Evolutionary conservation across 2,329 filamentous ascomycete genomes (phyloP).

Genomic region (Ascochyta viciae-villosae): DNA sequence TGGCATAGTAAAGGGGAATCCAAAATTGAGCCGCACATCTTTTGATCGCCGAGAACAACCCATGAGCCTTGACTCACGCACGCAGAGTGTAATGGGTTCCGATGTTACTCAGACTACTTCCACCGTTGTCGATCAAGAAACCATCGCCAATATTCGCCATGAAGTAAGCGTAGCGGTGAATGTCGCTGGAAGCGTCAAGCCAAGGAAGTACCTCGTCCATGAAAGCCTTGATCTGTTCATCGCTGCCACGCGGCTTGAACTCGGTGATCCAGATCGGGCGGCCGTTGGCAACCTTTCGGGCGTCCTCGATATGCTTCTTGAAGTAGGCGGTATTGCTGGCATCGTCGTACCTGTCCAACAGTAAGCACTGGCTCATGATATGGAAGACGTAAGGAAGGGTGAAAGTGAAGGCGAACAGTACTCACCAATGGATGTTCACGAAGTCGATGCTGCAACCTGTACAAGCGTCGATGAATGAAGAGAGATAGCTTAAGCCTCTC

Average conservation of each 20-base stretch:
- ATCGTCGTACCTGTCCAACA: slow-evolving; percentile 29
- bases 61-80: not conserved
- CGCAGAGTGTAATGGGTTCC: slow-evolving; percentile 22
- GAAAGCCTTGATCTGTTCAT: slow-evolving; percentile 29
- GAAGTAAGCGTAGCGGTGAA: slow-evolving; percentile 44
- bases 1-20: too few species aligned
- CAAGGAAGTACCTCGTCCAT: slow-evolving; percentile 40
- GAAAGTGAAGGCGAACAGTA: not conserved
- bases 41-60: not conserved
- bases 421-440: slow-evolving; percentile 43
- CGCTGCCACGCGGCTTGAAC: slow-evolving; percentile 31
- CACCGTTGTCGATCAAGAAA: slow-evolving; percentile 24
- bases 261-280: slow-evolving; percentile 48
- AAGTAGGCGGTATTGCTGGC: slow-evolving; percentile 35
- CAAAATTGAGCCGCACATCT: too few species aligned
- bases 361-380: not conserved
- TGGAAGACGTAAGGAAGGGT: too few species aligned
- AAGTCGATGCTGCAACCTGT: slow-evolving; percentile 44
- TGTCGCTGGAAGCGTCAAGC: slow-evolving; percentile 35
- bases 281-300: slow-evolving; percentile 59
- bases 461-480: slow-evolving; percentile 37
- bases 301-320: slow-evolving; percentile 44
- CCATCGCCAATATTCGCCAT: slow-evolving; percentile 26
- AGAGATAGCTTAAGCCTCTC: slow-evolving; percentile 34
- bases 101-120: slow-evolving; percentile 22